phyloP scores from a whole-genome alignment of 768 basidiomycete species.

The Pulveroboletus sp. region DNA sequence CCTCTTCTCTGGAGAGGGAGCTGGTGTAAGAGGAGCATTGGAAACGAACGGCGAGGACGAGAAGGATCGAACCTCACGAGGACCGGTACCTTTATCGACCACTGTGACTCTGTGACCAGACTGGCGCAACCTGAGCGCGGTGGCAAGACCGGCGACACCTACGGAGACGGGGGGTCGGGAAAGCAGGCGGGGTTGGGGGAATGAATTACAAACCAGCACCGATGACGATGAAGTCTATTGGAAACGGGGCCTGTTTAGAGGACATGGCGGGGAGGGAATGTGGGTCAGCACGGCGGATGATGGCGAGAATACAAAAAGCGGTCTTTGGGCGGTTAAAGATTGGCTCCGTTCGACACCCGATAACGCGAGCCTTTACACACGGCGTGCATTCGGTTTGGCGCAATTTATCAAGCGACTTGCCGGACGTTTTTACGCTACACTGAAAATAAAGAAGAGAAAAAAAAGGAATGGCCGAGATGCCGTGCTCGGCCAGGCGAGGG shows the following conservation, averaged over 20 bases:
- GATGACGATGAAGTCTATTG: constrained; percentile 31
- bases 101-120: constrained; percentile 61
- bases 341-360: no score
- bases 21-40: not conserved
- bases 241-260: constrained; percentile 21
- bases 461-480: no score
- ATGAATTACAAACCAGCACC: constrained; percentile 25
- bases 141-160: constrained; percentile 55
- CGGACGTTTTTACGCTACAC: no score
- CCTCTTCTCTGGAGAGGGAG: constrained; percentile 31
- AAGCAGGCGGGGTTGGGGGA: not conserved
- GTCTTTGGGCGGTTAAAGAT: no score
- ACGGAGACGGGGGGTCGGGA: not conserved
- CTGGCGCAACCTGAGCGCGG: constrained; percentile 53
- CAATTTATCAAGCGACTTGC: no score
- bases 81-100: constrained; percentile 49
- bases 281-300: no score
- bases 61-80: constrained; percentile 33
- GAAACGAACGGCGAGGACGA: not conserved
- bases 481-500: no score
- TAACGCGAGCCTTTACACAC: no score
- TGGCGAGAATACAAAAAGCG: no score
- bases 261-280: constrained; percentile 10
- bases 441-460: no score
- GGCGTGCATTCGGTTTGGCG: no score